Percentiles rank a stretch among this genome's conserved stretches.
Conservation (phyloP, 768 basidiomycete genomes). For the Harrya chromipes region DNA sequence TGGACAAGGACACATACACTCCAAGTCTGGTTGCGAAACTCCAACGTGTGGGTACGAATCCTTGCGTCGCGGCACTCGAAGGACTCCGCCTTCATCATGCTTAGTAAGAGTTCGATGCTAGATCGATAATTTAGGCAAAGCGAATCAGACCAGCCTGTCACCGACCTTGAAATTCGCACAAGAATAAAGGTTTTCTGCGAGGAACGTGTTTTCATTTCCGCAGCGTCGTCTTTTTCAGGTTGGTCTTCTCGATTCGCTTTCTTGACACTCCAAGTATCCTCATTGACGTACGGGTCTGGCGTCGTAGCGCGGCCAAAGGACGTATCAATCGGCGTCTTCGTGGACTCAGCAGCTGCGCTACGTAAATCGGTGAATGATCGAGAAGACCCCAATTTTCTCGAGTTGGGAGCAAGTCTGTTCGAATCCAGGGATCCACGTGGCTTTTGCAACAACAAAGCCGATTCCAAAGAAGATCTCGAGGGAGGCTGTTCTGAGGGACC, state of each 20-base stretch:
- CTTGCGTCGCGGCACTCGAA: constrained; percentile 79
- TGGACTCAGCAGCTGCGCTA: constrained; percentile 38
- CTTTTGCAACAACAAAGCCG: constrained; percentile 37
- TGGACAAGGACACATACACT: constrained; percentile 51
- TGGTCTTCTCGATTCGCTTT: constrained; percentile 18
- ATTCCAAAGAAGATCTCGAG: constrained; percentile 50
- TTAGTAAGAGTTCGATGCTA: constrained; percentile 70
- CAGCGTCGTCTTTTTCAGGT: constrained; percentile 51
- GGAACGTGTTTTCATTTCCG: constrained; percentile 81
- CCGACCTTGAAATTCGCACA: constrained; percentile 69
- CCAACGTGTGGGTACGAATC: constrained; percentile 75
- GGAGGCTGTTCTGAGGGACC: constrained; percentile 18
- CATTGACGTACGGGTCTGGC: constrained; percentile 18
- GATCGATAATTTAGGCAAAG: constrained; percentile 15
- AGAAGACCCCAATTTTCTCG: constrained; percentile 55
- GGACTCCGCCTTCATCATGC: constrained; percentile 79
- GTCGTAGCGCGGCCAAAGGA: constrained; percentile 7
- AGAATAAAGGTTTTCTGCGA: constrained; percentile 80
- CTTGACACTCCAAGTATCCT: constrained; percentile 21
- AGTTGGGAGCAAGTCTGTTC: constrained; percentile 36
- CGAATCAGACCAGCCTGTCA: constrained; percentile 3
- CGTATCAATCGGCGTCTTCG: constrained; percentile 14
- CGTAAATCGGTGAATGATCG: constrained; percentile 72
- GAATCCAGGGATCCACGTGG: constrained; percentile 35
- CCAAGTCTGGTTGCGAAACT: constrained; percentile 80